phyloP scores from a whole-genome alignment of 192 early-diverging fungal species.

The Polychytrium aggregatum region DNA sequence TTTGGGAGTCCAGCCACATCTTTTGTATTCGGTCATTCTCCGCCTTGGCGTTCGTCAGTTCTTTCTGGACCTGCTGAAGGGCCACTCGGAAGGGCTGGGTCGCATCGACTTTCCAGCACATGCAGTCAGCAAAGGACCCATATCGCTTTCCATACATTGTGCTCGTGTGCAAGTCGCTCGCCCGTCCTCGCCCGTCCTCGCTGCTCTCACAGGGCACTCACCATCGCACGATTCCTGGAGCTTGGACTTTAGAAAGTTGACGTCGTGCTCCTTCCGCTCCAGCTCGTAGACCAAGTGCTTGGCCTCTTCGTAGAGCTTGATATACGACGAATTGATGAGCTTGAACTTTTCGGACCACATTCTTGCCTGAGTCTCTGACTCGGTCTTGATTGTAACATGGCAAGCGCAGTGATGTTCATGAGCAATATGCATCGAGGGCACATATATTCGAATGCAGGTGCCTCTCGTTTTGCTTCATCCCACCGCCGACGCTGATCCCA shows the following conservation, averaged over 20 bases:
- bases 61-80: conserved; percentile 23
- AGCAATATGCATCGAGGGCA: too few species aligned
- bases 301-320: conserved; percentile 18
- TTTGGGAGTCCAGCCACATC: conserved; percentile 36
- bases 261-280: conserved; percentile 40
- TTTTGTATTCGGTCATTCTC: conserved; percentile 37
- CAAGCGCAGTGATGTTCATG: too few species aligned
- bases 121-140: too few species aligned
- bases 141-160: too few species aligned
- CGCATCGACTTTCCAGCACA: conserved; percentile 14
- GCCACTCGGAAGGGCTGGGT: conserved; percentile 18
- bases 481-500: too few species aligned
- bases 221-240: too few species aligned
- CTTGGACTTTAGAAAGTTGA: conserved; percentile 31
- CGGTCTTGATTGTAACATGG: too few species aligned
- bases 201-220: too few species aligned
- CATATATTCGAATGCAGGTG: too few species aligned
- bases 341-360: conserved; percentile 6
- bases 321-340: conserved; percentile 26
- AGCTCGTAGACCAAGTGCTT: conserved; percentile 22
- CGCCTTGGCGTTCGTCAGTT: conserved; percentile 12
- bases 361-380: neutral
- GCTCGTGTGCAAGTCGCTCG: too few species aligned
- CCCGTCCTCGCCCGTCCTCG: too few species aligned
- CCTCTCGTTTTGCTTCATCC: too few species aligned